These are phyloP conservation scores for Butyriboletus pseudospeciosus DNA, from an alignment of 1,284 basidiomycete species.

Conservation along the genomic window DNA sequence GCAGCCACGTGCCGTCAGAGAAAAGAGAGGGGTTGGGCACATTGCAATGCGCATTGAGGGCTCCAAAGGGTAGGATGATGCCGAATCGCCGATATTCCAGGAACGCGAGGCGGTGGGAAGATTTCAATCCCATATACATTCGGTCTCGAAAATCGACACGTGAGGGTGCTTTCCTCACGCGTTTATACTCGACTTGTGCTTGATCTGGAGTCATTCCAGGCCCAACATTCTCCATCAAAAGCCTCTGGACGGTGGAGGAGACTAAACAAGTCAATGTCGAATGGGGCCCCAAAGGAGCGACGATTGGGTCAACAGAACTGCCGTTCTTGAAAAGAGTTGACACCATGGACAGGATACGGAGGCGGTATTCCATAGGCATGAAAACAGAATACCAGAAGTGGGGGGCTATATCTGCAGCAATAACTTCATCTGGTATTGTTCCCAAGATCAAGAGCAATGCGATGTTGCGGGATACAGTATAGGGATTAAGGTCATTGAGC, in stretches of 20 bases:
- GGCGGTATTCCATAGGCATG: conserved; percentile 33
- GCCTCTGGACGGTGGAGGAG: conserved; percentile 4
- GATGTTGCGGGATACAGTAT: conserved; percentile 35
- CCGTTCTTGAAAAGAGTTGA: conserved; percentile 16
- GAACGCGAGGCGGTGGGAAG: conserved; percentile 42
- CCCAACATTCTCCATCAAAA: conserved; percentile 15
- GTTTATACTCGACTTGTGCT: conserved; percentile 26
- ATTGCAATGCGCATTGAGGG: conserved; percentile 36
- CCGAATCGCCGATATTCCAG: conserved; percentile 38
- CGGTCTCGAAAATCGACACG: conserved; percentile 35
- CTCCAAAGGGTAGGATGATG: conserved; percentile 43
- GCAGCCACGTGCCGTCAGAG: conserved; percentile 34
- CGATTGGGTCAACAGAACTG: not conserved
- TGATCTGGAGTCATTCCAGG: conserved; percentile 20
- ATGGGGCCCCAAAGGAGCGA: conserved; percentile 10
- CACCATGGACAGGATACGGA: conserved; percentile 19
- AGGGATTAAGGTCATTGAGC: conserved; percentile 34
- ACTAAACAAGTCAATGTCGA: conserved; percentile 23
- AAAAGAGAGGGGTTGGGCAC: conserved; percentile 39
- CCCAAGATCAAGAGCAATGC: conserved; percentile 38
- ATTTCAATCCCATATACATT: conserved; percentile 30
- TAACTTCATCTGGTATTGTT: conserved; percentile 22
- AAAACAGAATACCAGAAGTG: conserved; percentile 45
- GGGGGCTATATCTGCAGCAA: conserved; percentile 40
- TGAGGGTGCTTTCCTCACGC: conserved; percentile 25